phyloP scores from a whole-genome alignment of 2,329 filamentous ascomycete species.

The Colletotrichum musae region DNA sequence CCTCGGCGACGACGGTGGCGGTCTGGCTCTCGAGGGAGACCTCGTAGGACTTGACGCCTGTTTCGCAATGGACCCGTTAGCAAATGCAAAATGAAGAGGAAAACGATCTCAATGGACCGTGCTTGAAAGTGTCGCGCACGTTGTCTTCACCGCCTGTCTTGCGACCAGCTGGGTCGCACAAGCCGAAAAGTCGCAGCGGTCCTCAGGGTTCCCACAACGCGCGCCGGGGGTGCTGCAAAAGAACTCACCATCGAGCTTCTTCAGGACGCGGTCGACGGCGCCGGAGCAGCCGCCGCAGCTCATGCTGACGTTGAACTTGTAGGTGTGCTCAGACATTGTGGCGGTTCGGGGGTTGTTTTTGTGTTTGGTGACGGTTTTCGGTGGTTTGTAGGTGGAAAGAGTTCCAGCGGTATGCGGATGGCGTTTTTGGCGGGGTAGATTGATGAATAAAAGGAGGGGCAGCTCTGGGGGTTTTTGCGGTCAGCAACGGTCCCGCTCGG shows the following conservation, averaged over 20 bases:
- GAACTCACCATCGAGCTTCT: slow-evolving; percentile 86
- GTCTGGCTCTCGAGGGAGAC: slow-evolving; percentile 90
- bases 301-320: slow-evolving; percentile 97
- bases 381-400: slow-evolving; percentile 31
- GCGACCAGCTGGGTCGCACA: background rate
- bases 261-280: slow-evolving; percentile 91
- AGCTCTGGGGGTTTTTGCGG: slow-evolving; percentile 10
- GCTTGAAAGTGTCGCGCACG: background rate
- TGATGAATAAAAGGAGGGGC: slow-evolving; percentile 32
- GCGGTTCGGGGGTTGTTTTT: slow-evolving; percentile 15
- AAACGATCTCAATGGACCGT: no score
- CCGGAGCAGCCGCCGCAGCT: slow-evolving; percentile 96
- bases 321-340: slow-evolving; percentile 86
- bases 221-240: background rate
- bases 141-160: slow-evolving; percentile 10
- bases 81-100: background rate
- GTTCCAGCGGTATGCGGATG: slow-evolving; percentile 10
- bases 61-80: slow-evolving; percentile 9
- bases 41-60: slow-evolving; percentile 89
- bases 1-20: slow-evolving; percentile 81
- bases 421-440: slow-evolving; percentile 40
- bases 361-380: background rate
- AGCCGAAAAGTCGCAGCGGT: background rate
- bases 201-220: background rate
- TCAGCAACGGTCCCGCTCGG: slow-evolving; percentile 5